Evolutionary conservation across 164 flowering plant species (phyloP).

Genomic region (Santalum album): DNA sequence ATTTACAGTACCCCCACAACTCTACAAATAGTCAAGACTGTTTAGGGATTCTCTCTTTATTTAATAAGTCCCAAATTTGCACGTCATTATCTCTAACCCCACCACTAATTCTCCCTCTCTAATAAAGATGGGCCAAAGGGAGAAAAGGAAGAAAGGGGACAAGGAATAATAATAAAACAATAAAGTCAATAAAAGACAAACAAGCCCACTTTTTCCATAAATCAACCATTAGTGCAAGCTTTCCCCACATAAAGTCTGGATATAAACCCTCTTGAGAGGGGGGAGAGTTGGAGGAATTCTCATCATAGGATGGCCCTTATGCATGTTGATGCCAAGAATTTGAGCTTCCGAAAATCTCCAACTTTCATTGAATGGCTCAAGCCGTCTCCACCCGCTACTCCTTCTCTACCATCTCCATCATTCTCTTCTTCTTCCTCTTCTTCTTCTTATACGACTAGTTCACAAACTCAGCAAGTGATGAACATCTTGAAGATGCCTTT

Average conservation of each 20-base stretch:
- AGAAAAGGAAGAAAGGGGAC: constrained; percentile 4
- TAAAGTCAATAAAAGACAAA: constrained; percentile 22
- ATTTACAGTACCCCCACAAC: neutral
- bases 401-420: constrained; percentile 15
- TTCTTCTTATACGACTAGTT: constrained; percentile 6
- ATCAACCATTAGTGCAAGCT: constrained; percentile 21
- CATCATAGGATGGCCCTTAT: constrained; percentile 28
- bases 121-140: constrained; percentile 11
- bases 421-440: constrained; percentile 2
- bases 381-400: constrained; percentile 26
- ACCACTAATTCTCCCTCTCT: constrained; percentile 24
- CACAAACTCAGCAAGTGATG: constrained; percentile 5
- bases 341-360: constrained; percentile 31
- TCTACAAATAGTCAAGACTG: constrained; percentile 6
- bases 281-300: constrained; percentile 9
- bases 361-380: constrained; percentile 80
- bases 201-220: constrained; percentile 25
- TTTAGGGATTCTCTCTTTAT: constrained; percentile 33
- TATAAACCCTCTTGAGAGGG: constrained; percentile 15
- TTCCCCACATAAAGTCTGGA: constrained; percentile 32
- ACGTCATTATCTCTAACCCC: constrained; percentile 40
- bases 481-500: constrained; percentile 15
- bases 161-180: neutral
- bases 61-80: constrained; percentile 13
- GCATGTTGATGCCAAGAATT: constrained; percentile 25